A percentile compares a stretch with the other conserved stretches of the same genome.
phyloP scores from a whole-genome alignment of 2,329 filamentous ascomycete species.

The Lasiodiplodia citricola region DNA sequence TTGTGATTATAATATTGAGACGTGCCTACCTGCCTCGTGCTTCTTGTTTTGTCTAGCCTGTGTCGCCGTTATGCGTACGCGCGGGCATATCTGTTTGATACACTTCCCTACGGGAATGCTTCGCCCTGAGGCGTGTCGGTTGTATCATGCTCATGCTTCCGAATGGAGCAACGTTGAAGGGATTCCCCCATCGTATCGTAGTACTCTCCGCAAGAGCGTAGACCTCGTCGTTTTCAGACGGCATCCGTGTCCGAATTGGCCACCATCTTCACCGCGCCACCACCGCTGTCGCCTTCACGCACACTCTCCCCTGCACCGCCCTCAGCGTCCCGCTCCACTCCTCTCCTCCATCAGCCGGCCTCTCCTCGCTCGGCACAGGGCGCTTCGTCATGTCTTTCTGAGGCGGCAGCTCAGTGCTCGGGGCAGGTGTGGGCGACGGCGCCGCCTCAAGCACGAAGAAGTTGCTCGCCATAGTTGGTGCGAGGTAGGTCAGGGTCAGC shows the following conservation, averaged over 20 bases:
- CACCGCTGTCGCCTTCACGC: constrained; percentile 59
- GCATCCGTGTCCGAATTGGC: not conserved
- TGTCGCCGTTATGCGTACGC: not conserved
- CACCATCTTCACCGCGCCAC: not conserved
- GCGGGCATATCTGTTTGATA: not conserved
- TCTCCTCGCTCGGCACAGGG: constrained; percentile 30
- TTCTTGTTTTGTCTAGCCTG: not conserved
- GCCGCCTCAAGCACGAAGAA: constrained; percentile 68
- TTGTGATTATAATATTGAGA: not conserved
- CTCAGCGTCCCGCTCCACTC: constrained; percentile 63
- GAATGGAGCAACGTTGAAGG: not conserved
- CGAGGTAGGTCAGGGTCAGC: constrained; percentile 64
- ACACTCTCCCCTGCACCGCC: constrained; percentile 57
- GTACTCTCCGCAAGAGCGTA: not conserved
- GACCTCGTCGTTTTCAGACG: not conserved
- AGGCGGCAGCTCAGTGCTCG: constrained; percentile 35
- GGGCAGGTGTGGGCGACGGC: constrained; percentile 40
- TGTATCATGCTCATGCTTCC: not conserved
- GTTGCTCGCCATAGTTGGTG: constrained; percentile 62
- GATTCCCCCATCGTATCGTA: not conserved
- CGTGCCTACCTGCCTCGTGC: no score
- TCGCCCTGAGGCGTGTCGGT: not conserved
- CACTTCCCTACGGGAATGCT: not conserved
- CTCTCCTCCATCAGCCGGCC: constrained; percentile 32
- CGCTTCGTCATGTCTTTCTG: constrained; percentile 48